Conservation (phyloP, 768 basidiomycete genomes). For the Phylloporus sp. region DNA sequence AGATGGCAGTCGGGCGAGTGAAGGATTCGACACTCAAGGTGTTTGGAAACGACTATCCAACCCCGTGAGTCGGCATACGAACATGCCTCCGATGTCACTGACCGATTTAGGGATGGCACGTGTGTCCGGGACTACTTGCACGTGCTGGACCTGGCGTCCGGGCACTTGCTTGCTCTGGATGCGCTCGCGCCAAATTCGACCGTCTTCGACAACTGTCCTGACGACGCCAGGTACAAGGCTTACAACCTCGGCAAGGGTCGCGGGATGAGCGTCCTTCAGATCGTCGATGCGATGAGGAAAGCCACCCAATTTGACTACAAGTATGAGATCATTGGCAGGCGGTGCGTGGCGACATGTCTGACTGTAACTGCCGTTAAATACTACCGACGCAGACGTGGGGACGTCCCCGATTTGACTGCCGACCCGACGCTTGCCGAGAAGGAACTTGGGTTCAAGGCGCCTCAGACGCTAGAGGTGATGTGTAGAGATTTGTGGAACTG, state of each 20-base stretch:
- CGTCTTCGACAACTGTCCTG: conserved; percentile 49
- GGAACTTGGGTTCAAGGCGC: conserved; percentile 90
- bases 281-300: conserved; percentile 90
- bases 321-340: conserved; percentile 83
- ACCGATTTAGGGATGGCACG: conserved; percentile 72
- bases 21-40: conserved; percentile 67
- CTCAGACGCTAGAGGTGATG: conserved; percentile 81
- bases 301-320: conserved; percentile 86
- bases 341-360: conserved; percentile 46
- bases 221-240: conserved; percentile 71
- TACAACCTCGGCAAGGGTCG: conserved; percentile 96
- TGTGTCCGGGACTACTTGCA: conserved; percentile 97
- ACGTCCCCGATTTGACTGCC: conserved; percentile 95
- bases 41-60: conserved; percentile 97
- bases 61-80: conserved; percentile 51
- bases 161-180: conserved; percentile 87
- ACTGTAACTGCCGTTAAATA: neutral
- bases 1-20: conserved; percentile 90
- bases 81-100: neutral
- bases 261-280: conserved; percentile 90
- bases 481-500: conserved; percentile 98
- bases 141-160: conserved; percentile 90
- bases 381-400: conserved; percentile 60
- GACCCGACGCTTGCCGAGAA: conserved; percentile 87
- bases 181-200: conserved; percentile 61